phyloP scores from a whole-genome alignment of 768 basidiomycete genomes.

The Hypsizygus marmoreus region DNA sequence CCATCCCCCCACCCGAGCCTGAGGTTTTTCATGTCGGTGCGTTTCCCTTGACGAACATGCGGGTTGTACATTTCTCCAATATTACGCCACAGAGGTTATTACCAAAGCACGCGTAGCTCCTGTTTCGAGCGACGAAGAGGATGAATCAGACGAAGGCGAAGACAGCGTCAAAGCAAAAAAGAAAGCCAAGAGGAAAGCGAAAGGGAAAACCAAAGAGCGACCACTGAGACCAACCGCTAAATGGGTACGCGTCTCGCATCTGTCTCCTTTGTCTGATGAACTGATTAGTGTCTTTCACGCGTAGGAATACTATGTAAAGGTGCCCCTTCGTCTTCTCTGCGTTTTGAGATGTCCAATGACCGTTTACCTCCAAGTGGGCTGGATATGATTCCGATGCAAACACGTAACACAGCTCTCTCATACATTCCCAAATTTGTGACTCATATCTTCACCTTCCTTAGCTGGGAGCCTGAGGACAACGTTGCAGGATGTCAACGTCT shows the following conservation, averaged over 20 bases:
- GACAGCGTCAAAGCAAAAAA: slow-evolving; percentile 16
- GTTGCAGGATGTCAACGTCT: slow-evolving; percentile 58
- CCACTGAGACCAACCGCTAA: slow-evolving; percentile 32
- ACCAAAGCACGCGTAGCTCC: slow-evolving; percentile 52
- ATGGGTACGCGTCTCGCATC: slow-evolving; percentile 48
- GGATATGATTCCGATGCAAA: slow-evolving; percentile 58
- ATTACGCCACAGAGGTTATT: slow-evolving; percentile 52
- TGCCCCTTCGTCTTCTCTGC: slow-evolving; percentile 23
- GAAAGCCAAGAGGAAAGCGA: slow-evolving; percentile 24
- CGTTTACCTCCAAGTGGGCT: slow-evolving; percentile 54
- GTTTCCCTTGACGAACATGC: slow-evolving; percentile 14
- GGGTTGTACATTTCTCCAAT: background rate
- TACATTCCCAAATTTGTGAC: background rate
- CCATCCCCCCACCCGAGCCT: slow-evolving; percentile 12
- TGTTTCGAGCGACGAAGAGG: slow-evolving; percentile 18
- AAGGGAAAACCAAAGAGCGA: slow-evolving; percentile 22
- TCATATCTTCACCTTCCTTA: slow-evolving; percentile 27
- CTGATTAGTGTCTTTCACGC: slow-evolving; percentile 1
- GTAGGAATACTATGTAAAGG: slow-evolving; percentile 75
- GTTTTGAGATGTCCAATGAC: slow-evolving; percentile 2
- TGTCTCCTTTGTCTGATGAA: background rate
- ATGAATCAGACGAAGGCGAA: slow-evolving; percentile 10
- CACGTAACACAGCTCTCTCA: slow-evolving; percentile 44
- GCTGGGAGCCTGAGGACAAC: slow-evolving; percentile 73
- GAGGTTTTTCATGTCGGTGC: slow-evolving; percentile 53